Conservation (phyloP, 148 eudicot species). For the Vaccinium corymbosum region DNA sequence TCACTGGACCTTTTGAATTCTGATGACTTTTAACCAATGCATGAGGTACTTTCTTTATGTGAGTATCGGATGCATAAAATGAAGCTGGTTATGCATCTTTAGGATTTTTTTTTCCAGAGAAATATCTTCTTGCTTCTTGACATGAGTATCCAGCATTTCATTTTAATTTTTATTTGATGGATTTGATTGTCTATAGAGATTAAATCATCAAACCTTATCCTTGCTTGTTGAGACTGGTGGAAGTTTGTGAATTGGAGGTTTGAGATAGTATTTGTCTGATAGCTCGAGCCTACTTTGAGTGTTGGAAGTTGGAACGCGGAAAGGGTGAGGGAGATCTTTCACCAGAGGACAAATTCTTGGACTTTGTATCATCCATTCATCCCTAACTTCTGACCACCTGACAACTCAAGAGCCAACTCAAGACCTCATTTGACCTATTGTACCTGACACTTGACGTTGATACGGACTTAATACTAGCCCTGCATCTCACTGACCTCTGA, state of each 20-base stretch:
- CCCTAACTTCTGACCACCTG: background rate
- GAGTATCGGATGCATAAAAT: background rate
- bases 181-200: background rate
- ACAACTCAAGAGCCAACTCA: no score
- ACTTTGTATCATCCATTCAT: background rate
- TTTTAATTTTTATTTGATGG: background rate
- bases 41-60: background rate
- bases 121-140: background rate
- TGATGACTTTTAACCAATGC: background rate
- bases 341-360: background rate
- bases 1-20: background rate
- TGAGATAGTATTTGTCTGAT: background rate
- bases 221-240: background rate
- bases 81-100: background rate
- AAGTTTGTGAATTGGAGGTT: background rate
- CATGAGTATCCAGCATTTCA: background rate
- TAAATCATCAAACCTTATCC: background rate
- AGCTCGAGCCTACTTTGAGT: background rate
- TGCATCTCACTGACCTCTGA: background rate
- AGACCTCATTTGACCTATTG: background rate
- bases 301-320: background rate
- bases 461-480: background rate
- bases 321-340: background rate
- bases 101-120: background rate
- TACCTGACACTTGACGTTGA: background rate